phyloP scores from a whole-genome alignment of 106 monocot species.

The Dioscorea zingiberensis region DNA sequence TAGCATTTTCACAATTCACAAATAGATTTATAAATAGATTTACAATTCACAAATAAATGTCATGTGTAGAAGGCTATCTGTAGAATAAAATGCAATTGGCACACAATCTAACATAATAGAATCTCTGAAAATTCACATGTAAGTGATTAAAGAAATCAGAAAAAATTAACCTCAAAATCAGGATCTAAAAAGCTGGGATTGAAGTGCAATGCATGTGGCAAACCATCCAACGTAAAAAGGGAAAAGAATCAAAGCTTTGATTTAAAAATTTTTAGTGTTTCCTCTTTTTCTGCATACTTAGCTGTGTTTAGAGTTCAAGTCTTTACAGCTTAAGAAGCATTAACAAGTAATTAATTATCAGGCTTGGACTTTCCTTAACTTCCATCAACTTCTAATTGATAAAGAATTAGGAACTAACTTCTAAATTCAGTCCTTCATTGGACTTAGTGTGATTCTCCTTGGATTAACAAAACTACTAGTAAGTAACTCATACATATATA shows the following conservation, averaged over 20 bases:
- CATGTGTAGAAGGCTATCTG: too few relatives aligned
- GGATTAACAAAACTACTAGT: too few relatives aligned
- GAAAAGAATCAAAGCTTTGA: neutral
- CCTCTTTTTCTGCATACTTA: neutral
- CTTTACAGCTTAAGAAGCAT: neutral
- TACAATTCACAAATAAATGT: too few relatives aligned
- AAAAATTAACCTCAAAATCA: constrained; percentile 5
- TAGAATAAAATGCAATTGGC: too few relatives aligned
- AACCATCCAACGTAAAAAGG: constrained; percentile 10
- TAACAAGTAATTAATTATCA: neutral
- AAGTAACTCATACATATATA: too few relatives aligned
- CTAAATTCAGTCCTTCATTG: neutral
- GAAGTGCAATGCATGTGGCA: constrained; percentile 18
- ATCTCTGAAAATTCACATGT: neutral
- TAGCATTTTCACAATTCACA: too few relatives aligned
- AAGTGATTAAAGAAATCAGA: neutral
- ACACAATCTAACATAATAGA: neutral
- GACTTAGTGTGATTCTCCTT: too few relatives aligned
- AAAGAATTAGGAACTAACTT: too few relatives aligned
- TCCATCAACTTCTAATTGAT: constrained; percentile 2
- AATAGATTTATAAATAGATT: too few relatives aligned
- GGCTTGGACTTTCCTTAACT: constrained; percentile 4
- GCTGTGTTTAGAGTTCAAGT: neutral
- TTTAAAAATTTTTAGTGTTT: too few relatives aligned
- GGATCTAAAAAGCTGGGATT: constrained; percentile 14